Conservation (phyloP, 805 yeast species). For the Ogataea nitratoaversa region DNA sequence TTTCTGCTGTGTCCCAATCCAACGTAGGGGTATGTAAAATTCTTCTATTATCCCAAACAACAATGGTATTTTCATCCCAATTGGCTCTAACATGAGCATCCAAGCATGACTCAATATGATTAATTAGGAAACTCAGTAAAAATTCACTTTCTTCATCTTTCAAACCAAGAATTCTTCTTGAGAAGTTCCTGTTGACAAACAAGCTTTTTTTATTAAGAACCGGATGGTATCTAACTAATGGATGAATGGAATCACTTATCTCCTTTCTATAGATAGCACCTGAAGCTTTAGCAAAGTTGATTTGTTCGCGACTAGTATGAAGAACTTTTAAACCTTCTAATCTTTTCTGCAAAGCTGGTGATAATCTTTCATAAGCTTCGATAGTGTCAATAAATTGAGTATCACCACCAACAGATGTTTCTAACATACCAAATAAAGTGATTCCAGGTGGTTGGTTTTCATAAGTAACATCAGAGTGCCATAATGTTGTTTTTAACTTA, state of each 20-base stretch:
- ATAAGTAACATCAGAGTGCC: constrained; percentile 72
- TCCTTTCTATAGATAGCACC: constrained; percentile 61
- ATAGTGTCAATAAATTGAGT: constrained; percentile 62
- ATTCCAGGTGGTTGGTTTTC: constrained; percentile 67
- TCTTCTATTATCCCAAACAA: constrained; percentile 69
- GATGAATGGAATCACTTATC: constrained; percentile 54
- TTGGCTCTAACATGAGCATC: constrained; percentile 60
- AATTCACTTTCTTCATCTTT: constrained; percentile 62
- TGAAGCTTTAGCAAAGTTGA: constrained; percentile 41
- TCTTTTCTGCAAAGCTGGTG: constrained; percentile 54
- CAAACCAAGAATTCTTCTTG: constrained; percentile 58
- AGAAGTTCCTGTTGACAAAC: constrained; percentile 53
- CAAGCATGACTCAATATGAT: constrained; percentile 41
- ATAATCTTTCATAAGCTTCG: constrained; percentile 64
- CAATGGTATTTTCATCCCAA: constrained; percentile 63
- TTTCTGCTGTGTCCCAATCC: constrained; percentile 57
- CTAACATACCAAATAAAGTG: constrained; percentile 59
- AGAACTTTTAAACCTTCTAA: constrained; percentile 55
- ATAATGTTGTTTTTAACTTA: constrained; percentile 36
- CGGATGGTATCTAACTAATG: constrained; percentile 61
- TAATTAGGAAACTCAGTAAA: constrained; percentile 49
- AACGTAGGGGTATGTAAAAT: constrained; percentile 59
- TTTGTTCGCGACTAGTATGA: constrained; percentile 66
- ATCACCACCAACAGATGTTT: constrained; percentile 56
- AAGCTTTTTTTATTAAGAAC: constrained; percentile 54